Evolutionary conservation across 1,139 yeast genomes (phyloP), one percentile per base, ranked within the genome.

Genomic region (Suhomyces coccinellae): DNA sequence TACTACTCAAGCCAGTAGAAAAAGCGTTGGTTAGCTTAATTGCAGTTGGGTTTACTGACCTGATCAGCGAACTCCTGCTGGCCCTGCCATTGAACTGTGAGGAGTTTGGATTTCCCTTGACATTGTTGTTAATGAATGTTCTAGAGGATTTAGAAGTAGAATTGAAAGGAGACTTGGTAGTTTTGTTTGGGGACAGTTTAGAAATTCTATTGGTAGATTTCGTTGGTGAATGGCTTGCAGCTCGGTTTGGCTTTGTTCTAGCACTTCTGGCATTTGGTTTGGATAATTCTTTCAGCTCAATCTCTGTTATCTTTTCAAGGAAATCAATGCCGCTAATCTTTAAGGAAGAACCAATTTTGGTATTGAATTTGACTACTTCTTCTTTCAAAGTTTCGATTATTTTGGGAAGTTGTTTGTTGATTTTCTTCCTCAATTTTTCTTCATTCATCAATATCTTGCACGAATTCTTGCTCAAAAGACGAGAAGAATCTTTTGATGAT

Each of bases 401-500:
- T 34, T 72, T 71, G 0, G 98, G 98, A 56, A 88, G 69, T 52
- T 78, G 78, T 56, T 82, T 82, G 26, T 80, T 69, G 6, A 91
- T 72, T 45, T 78, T 77, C 55, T 85, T 85, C 43, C 97, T 72
- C 36, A 82, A 73, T 57, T 79, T 84, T 57, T 90, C 97, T 62
- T 93, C 98, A 49, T 85, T 79, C 49, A 87, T 73, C 45, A 91
- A 67, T 24, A 90, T 84, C 49, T 83, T 83, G 53, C 95, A 91
- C 3, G 93, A 86, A 52, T 89, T 84, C 56, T 87, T 80, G 50
- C 87, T 79, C 42, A 87, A 67, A 35, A 91, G 71, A 50, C 98
- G 74, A 0, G 95, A 83, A 0, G 97, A 83, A 59, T 93, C 95
- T 55, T 82, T 85, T 1, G 87, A 79, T 5, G 95, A 82, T 52